Evolutionary conservation across 2,329 filamentous ascomycete genomes (phyloP), one percentile per base, ranked within the genome.

Genomic region (Eutypella sp.): DNA sequence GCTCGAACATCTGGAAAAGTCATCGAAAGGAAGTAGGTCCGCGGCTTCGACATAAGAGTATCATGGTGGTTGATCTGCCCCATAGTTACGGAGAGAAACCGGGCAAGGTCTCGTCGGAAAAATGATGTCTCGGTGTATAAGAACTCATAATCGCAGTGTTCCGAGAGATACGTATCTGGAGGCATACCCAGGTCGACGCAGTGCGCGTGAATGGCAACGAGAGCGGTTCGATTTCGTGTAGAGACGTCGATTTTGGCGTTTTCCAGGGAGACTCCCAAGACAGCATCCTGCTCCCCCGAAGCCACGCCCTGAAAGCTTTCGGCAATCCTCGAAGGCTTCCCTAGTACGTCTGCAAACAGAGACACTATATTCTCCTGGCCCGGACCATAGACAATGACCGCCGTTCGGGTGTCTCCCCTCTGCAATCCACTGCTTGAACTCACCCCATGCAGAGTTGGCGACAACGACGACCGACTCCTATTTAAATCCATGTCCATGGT

Each of bases 1-100:
- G 87, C 84, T 50, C 85, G 84, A 8, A 95, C 86, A 61, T 95
- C 88, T 0, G 89, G 86, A 54, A 95, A 95, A 0, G 89, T 95
- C 1, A 88, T 93, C 4, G 89, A 93, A 53, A 95, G 89, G 59
- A 93, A 83, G 56, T 87, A 91, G 0, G 88, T 93, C 58, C 88
- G 78, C 34, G 81, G 76, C 61, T 93, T 93, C 42, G 83, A 81
- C 72, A 85, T 84, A 33, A 95, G 71, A 46, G 87, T 84, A 55
- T 86, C 82, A 61, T 95, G 87, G 46, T 86, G 85, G 58, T 81
- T 84, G 52, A 85, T 84, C 67, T 93, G 88, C 9, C 89, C 89
- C 22, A 93, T 71, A 5, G 86, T 83, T 60, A 93, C 84, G 5
- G 87, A 87, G 22, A 90, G 78, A 60, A 91, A 93, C 31, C 89